Conservation (phyloP, 768 basidiomycete genomes). For the Amyloporia xantha region DNA sequence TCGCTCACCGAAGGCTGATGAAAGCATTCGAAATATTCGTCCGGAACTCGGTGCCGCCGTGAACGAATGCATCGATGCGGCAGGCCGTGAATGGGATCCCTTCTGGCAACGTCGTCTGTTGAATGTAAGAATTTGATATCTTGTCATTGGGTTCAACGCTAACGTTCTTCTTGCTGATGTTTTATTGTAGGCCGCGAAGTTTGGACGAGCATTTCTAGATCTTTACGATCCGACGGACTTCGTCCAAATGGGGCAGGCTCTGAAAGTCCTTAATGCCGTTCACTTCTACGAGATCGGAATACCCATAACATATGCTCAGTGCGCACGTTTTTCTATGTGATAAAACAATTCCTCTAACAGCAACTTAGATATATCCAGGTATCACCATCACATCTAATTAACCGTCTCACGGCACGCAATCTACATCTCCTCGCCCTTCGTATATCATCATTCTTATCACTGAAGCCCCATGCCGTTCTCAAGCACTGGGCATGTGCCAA, state of each 20-base stretch:
- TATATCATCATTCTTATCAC: constrained; percentile 74
- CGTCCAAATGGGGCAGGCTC: constrained; percentile 83
- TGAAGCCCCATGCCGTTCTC: constrained; percentile 82
- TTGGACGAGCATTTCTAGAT: constrained; percentile 90
- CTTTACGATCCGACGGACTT: constrained; percentile 90
- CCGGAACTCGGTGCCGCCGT: constrained; percentile 83
- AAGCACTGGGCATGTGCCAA: constrained; percentile 96
- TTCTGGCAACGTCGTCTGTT: constrained; percentile 84
- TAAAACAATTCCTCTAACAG: constrained; percentile 1
- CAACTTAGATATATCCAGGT: constrained; percentile 65
- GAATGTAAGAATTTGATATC: constrained; percentile 43
- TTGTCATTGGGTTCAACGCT: not conserved
- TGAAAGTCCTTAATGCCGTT: constrained; percentile 92
- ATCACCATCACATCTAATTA: constrained; percentile 75
- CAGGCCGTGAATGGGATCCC: constrained; percentile 87
- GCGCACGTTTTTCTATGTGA: constrained; percentile 24
- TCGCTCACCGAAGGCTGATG: constrained; percentile 88
- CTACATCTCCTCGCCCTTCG: constrained; percentile 89
- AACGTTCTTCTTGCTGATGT: not conserved
- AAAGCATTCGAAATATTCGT: constrained; percentile 82
- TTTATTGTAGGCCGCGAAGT: constrained; percentile 78
- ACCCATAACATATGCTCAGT: constrained; percentile 90
- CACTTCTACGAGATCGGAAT: constrained; percentile 90
- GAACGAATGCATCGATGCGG: constrained; percentile 90
- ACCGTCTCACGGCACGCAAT: constrained; percentile 79